Percentiles rank a stretch among this genome's conserved stretches.
Conservation (phyloP, 2,329 filamentous ascomycete genomes). For the Cucurbitaria berberidis region DNA sequence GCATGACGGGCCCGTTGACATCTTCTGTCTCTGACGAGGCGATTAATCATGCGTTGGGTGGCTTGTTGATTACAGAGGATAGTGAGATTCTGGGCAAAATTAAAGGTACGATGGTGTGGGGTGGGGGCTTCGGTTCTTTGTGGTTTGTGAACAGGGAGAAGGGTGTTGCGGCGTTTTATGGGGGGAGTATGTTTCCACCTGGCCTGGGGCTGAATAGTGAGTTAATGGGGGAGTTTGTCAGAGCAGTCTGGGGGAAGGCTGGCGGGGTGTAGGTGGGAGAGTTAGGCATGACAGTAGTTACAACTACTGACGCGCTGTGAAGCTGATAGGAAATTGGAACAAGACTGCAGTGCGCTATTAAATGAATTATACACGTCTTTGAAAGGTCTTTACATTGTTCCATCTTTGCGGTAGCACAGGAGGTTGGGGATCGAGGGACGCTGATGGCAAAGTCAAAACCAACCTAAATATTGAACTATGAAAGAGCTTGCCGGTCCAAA, state of each 20-base stretch:
- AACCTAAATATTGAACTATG: no score
- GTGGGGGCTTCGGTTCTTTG: slow-evolving; percentile 19
- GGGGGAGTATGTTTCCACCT: slow-evolving; percentile 18
- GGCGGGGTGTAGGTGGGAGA: background rate
- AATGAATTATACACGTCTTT: no score
- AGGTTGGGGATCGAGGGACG: no score
- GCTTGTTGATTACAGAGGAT: slow-evolving; percentile 19
- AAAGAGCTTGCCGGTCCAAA: no score
- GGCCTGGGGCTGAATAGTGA: slow-evolving; percentile 8
- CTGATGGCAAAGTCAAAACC: no score
- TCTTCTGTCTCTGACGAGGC: background rate
- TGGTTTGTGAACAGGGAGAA: slow-evolving; percentile 22
- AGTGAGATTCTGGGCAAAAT: slow-evolving; percentile 7
- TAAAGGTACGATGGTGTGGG: slow-evolving; percentile 22
- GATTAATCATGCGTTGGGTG: slow-evolving; percentile 21
- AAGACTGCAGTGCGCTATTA: no score
- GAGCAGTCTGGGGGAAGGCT: slow-evolving; percentile 15
- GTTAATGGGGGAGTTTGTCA: slow-evolving; percentile 16
- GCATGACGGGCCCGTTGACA: slow-evolving; percentile 16
- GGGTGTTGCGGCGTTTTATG: slow-evolving; percentile 22
- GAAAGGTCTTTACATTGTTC: no score
- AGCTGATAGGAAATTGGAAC: no score
- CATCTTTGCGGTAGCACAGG: no score
- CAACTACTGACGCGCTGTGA: no score
- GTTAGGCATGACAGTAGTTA: no score